Base-by-base conservation (phyloP, 768 basidiomycete genomes). In the Gymnopilus dilepis region DNA sequence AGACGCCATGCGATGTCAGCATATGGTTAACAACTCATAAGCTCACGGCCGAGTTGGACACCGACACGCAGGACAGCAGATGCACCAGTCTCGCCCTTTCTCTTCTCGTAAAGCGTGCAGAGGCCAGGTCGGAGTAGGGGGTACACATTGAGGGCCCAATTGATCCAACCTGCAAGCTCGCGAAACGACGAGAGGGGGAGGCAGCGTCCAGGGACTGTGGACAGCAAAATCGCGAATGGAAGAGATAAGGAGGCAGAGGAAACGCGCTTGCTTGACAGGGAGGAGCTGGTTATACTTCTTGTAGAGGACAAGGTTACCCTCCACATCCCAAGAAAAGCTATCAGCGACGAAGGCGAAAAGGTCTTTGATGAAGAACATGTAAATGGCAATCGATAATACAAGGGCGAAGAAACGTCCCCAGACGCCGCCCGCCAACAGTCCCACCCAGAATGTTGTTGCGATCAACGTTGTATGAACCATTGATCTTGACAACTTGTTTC, bases 121-220 rank as follows among this genome's bases (percentile, higher is more conserved):
- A 84, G 66, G 0, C 65, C 69, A 0, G 80, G 81, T 0, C 69
- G 64, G 0, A 83, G 67, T 0, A 76, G 57, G 0, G 80, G 80
- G 43, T 67, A 79, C 1, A 74, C 74, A 54, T 82, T 82, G 26
- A 82, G 65, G 0, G 67, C 59, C 79, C 79, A 82, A 51, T 80
- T 81, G n/a, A 72, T 24, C 74, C 73, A 79, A 0, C 78, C 80
- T 0, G 72, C 71, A 0, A 81, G 2, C 2, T 37, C 19, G 12
- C 66, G 66, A 43, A 64, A 78, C 8, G 67, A 38, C 0, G 59
- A 42, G 37, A 58, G 67, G 50, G 52, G 42, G 31, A 57, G 54
- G 21, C 11, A 6, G 19, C 4, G 5, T 43, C 9, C 22, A 15
- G 21, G 22, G 8, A 60, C n/a, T 19, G 50, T 24, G 48, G n/a